Conservation (phyloP, 345 rosid species). For the Hypericum androsaemum region DNA sequence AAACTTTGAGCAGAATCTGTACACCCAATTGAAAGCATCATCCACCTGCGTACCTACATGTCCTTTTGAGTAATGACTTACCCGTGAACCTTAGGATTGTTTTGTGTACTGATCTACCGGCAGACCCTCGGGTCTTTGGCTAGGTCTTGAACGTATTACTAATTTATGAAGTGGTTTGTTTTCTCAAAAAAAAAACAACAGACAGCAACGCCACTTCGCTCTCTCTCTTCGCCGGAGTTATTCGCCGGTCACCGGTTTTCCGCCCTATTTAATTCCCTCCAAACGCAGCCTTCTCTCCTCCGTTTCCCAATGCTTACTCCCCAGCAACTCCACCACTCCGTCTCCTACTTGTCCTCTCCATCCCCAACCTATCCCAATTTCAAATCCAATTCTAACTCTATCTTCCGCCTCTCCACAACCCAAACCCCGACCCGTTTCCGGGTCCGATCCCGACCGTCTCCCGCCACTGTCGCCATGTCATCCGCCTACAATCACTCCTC, state of each 20-base stretch:
- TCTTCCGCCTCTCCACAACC: conserved; percentile 25
- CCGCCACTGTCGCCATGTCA: conserved; percentile 33
- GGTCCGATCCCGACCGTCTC: neutral
- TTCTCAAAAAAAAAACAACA: no score
- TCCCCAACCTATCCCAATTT: conserved; percentile 28
- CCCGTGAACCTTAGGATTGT: no score
- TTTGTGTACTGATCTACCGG: no score
- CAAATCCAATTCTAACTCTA: conserved; percentile 29
- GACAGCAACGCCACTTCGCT: neutral
- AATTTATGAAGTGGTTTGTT: no score
- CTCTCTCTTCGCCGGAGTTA: neutral
- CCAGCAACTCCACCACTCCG: conserved; percentile 3
- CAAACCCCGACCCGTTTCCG: neutral
- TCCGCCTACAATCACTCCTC: conserved; percentile 10
- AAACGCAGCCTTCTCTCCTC: no score
- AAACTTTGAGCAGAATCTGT: no score
- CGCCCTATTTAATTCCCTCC: neutral
- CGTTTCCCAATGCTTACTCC: conserved; percentile 8
- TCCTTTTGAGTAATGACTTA: no score
- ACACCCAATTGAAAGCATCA: no score
- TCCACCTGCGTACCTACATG: no score
- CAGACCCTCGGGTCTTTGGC: no score
- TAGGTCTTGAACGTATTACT: no score
- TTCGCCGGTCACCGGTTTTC: neutral
- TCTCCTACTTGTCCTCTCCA: neutral